Base-by-base conservation (phyloP, 306 rosid species). In the Myrica gale region DNA sequence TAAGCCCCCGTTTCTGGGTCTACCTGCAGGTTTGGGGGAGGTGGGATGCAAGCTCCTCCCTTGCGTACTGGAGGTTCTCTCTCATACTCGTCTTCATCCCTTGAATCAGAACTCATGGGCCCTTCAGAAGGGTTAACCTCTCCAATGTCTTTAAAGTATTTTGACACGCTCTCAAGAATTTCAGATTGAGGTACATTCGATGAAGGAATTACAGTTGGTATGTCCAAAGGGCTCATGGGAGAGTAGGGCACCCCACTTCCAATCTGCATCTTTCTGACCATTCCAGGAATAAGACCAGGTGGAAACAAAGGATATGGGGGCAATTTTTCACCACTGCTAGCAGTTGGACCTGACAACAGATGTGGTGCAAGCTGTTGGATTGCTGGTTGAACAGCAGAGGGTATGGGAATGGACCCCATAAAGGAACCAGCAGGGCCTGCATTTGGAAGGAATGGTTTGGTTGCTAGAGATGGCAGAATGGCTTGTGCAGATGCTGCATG, bases 21-120 rank as follows among this genome's bases (percentile, higher is more conserved):
- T 70, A 89, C 81, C 90, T 90, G 99, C 89, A 95, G 82, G 82
- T 89, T 90, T 60, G 87, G 80, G 8, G 99, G 97, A 62, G 99
- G 99, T 72, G 97, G 98, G 75, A 95, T 90, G 84, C 99, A 95
- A 81, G 98, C 97, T 68, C 97, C 97, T 37, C 99, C 99, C 87
- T 92, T 95, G 48, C 97, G 85, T 44, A 76, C 80, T 0, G 77
- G 76, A 70, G 88, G 50, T 55, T 82, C 93, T 52, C 92, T 88
- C 71, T 91, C 98, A 52, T 81, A 87, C 50, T 82, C 93, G 23
- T 90, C 96, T 0, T 90, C 90, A 2, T 89, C 96, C 82, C 85
- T 89, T 11, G 85, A 76, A 84, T 92, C 96, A 9, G 93, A 83
- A 76, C 68, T 80, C 85, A 95, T 78, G 58, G 97, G 96, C 13